Evolutionary conservation across 495 filamentous ascomycete species (phyloP), one percentile per base, ranked within the genome.

Genomic region (Penicillium alfredii): DNA sequence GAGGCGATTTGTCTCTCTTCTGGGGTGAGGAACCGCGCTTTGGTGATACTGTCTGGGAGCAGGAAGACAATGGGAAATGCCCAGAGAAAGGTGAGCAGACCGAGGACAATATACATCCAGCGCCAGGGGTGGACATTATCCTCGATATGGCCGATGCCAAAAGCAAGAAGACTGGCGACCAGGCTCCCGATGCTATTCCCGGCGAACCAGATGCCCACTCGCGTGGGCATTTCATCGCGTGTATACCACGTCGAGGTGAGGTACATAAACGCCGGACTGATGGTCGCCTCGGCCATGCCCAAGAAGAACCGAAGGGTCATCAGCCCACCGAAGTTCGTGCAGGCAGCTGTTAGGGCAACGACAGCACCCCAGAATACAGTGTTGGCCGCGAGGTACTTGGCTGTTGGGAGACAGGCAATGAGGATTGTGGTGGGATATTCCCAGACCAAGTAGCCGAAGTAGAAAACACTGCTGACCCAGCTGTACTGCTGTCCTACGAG

Each of bases 41-140:
- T 72, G 45, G 78, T 73, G 0, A 78, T 78, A 3, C 74, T 74
- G 44, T 81, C 74, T 0, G 80, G 79, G 30, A 84, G 75, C 20
- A 73, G 49, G 6, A 65, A 49, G 38, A 69, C 67, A 5, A 73
- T 55, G 4, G 76, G 68, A 26, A 80, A 47, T 6, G 66, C 74
- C 61, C 75, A 79, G 25, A 72, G 36, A 27, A 74, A 67, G 1
- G 74, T 80, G 10, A 69, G 53, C 10, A 72, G 47, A 7, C 77
- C 77, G 34, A 78, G 48, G 40, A 66, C 44, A 30, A 75, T 56
- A 53, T 70, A 68, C 60, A 75, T 66, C 56, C 68, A 74, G 47
- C 64, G 64, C 73, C 72, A 75, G 1, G 72, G 69, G 4, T 55
- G 51, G 4, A 74, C 64, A 4, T 58, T 53, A 13, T 66, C 69